Percentiles rank a stretch among this genome's conserved stretches.
These are phyloP conservation scores for Psilocybe cyanescens DNA, from an alignment of 768 basidiomycete species.

Conservation along the genomic window DNA sequence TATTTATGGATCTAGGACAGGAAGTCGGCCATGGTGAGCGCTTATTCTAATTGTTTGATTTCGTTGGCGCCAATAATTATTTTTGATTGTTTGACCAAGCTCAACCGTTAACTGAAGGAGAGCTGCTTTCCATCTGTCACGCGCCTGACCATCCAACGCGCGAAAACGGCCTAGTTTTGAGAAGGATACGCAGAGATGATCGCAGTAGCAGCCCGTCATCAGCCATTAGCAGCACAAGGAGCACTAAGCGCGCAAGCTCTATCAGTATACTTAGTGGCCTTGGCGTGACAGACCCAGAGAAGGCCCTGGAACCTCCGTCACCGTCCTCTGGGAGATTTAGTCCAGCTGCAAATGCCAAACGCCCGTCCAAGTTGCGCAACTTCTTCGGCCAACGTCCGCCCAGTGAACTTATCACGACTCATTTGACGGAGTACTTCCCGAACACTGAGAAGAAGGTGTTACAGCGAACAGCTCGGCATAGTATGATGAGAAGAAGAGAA, in stretches of 20 bases:
- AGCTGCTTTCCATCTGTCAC: slow-evolving; percentile 83
- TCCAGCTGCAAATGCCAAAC: slow-evolving; percentile 45
- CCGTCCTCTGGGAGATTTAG: slow-evolving; percentile 42
- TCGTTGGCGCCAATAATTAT: slow-evolving; percentile 2
- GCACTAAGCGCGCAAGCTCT: slow-evolving; percentile 89
- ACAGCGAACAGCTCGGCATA: slow-evolving; percentile 85
- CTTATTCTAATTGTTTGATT: slow-evolving; percentile 15
- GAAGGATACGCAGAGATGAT: slow-evolving; percentile 54
- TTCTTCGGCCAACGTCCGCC: slow-evolving; percentile 99
- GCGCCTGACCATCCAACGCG: slow-evolving; percentile 79
- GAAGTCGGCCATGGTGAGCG: slow-evolving; percentile 55
- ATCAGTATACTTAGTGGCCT: slow-evolving; percentile 94
- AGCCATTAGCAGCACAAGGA: slow-evolving; percentile 26
- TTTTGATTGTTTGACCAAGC: slow-evolving; percentile 40
- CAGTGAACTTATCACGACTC: slow-evolving; percentile 94
- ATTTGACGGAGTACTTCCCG: slow-evolving; percentile 95
- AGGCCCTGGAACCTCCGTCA: slow-evolving; percentile 62
- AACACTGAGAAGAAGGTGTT: slow-evolving; percentile 90
- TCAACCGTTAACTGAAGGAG: slow-evolving; percentile 78
- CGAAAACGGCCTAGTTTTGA: slow-evolving; percentile 78
- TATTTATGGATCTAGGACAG: slow-evolving; percentile 68
- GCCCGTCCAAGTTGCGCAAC: slow-evolving; percentile 81
- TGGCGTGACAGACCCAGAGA: slow-evolving; percentile 83
- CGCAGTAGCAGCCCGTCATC: slow-evolving; percentile 39
- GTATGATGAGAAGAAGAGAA: slow-evolving; percentile 73